phyloP scores from a whole-genome alignment of 2,329 filamentous ascomycete species.

The Corynespora cassiicola region DNA sequence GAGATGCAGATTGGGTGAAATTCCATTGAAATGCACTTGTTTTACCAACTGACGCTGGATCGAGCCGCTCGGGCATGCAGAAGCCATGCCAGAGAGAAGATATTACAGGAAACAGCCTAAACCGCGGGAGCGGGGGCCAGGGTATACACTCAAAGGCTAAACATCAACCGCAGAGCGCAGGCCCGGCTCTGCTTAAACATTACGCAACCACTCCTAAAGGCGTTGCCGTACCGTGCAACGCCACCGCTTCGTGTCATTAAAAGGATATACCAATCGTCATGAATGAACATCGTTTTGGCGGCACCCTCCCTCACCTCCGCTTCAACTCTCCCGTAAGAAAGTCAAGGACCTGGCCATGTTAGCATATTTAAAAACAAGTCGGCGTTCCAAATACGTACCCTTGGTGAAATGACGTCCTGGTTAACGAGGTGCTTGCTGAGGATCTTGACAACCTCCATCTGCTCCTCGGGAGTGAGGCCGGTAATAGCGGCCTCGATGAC shows the following conservation, averaged over 20 bases:
- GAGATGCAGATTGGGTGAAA: no score
- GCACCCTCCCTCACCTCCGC: slow-evolving; percentile 23
- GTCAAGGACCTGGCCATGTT: slow-evolving; percentile 30
- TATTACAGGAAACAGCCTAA: slow-evolving; percentile 7
- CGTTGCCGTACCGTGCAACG: no score
- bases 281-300: no score
- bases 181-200: slow-evolving; percentile 6
- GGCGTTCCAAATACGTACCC: slow-evolving; percentile 54
- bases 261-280: no score
- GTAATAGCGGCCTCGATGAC: slow-evolving; percentile 93
- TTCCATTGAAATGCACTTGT: no score
- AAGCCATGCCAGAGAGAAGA: slow-evolving; percentile 3
- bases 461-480: slow-evolving; percentile 85
- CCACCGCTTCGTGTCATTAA: slow-evolving; percentile 1
- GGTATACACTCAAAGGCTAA: slow-evolving; percentile 8
- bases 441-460: slow-evolving; percentile 76
- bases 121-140: no score
- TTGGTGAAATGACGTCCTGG: slow-evolving; percentile 63
- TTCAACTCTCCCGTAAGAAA: slow-evolving; percentile 28
- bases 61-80: no score
- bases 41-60: no score
- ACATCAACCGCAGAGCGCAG: slow-evolving; percentile 3
- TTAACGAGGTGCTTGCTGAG: slow-evolving; percentile 69
- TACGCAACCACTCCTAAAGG: slow-evolving; percentile 11
- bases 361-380: slow-evolving; percentile 2